Evolutionary conservation across 2,329 filamentous ascomycete genomes (phyloP).

Genomic region (Colletotrichum sp.): DNA sequence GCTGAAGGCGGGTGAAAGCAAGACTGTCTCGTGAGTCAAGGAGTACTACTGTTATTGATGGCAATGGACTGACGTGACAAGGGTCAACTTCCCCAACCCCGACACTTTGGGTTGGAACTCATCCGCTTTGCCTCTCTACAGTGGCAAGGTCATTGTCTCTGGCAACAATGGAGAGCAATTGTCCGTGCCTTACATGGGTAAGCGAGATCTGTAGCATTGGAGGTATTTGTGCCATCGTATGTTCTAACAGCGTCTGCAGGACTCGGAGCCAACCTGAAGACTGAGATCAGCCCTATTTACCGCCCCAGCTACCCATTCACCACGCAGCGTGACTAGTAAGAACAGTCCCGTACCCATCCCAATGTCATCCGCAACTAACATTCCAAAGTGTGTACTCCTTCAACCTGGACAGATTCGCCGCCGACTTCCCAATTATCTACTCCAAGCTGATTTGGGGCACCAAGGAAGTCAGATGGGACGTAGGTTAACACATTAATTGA

Average conservation of each 20-base stretch:
- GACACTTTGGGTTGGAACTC: constrained; percentile 28
- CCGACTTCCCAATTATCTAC: constrained; percentile 23
- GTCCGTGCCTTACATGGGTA: constrained; percentile 35
- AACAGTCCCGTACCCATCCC: rapidly evolving
- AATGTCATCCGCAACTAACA: neutral
- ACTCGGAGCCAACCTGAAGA: constrained; percentile 26
- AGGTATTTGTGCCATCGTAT: neutral
- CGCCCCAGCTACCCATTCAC: constrained; percentile 16
- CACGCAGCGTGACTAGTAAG: constrained; percentile 1
- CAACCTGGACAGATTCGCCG: constrained; percentile 11
- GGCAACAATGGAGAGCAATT: constrained; percentile 34
- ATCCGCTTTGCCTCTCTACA: constrained; percentile 33
- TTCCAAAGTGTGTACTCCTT: constrained; percentile 5
- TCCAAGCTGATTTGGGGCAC: constrained; percentile 21
- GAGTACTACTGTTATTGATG: neutral
- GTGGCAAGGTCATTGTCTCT: constrained; percentile 34
- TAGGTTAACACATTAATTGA: neutral
- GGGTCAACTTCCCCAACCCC: constrained; percentile 32
- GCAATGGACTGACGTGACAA: neutral
- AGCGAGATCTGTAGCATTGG: neutral
- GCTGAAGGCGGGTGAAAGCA: constrained; percentile 28
- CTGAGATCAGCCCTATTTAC: constrained; percentile 23
- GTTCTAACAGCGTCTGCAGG: constrained; percentile 7
- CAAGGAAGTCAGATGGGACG: constrained; percentile 22
- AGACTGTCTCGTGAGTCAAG: constrained; percentile 23